Conservation (phyloP, 139 green algal species). For the Picochlorum sp. region DNA sequence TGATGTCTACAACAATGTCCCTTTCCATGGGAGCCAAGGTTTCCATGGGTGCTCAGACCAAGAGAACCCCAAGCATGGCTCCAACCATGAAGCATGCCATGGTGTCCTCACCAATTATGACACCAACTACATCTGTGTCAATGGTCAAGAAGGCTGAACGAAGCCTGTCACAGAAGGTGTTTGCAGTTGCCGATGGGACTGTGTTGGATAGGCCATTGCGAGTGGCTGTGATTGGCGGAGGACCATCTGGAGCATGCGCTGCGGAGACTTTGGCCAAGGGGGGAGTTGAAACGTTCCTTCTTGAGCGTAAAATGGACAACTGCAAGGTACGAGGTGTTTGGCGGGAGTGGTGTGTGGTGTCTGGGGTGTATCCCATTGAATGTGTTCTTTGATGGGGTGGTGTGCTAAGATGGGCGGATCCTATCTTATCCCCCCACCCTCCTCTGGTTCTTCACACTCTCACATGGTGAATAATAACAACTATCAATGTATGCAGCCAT, state of each 20-base stretch:
- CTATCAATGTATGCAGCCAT: constrained; percentile 55
- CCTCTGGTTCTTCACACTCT: neutral
- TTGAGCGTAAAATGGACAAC: constrained; percentile 99
- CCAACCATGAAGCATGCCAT: too few species aligned
- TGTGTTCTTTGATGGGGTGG: neutral
- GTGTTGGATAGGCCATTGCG: constrained; percentile 70
- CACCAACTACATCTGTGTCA: neutral
- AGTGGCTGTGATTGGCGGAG: constrained; percentile 92
- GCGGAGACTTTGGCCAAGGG: constrained; percentile 90
- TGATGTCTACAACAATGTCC: too few species aligned
- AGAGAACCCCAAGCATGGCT: too few species aligned
- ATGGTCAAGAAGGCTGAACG: constrained; percentile 5
- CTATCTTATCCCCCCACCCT: neutral
- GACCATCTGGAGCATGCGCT: constrained; percentile 86
- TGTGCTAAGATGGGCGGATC: neutral
- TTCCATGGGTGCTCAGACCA: too few species aligned
- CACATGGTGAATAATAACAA: neutral
- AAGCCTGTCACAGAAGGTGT: constrained; percentile 25
- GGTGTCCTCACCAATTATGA: too few species aligned
- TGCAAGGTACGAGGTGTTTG: constrained; percentile 67
- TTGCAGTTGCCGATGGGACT: constrained; percentile 61
- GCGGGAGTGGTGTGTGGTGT: neutral
- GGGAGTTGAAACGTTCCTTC: constrained; percentile 88
- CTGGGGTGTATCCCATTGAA: neutral
- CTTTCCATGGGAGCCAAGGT: too few species aligned